Conservation (phyloP, 1,284 basidiomycete genomes). For the Apiotrichum mycotoxinovorans region DNA sequence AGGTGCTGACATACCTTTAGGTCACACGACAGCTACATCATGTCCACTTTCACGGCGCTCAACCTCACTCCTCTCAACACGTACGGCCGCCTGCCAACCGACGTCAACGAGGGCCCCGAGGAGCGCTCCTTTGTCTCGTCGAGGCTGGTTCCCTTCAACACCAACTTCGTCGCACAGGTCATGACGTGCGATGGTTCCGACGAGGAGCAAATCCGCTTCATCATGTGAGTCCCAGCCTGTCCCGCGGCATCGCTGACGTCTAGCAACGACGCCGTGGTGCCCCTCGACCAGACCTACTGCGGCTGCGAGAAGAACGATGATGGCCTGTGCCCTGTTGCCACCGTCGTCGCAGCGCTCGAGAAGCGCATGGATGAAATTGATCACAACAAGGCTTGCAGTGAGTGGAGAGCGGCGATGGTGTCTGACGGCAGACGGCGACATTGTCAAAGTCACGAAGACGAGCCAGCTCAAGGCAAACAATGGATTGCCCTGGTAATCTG, state of each 20-base stretch:
- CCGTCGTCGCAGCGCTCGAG: conserved; percentile 68
- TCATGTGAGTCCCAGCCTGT: conserved; percentile 40
- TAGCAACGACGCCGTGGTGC: conserved; percentile 77
- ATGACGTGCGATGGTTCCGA: conserved; percentile 32
- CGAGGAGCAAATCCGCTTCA: conserved; percentile 45
- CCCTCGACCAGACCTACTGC: conserved; percentile 65
- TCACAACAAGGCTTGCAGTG: conserved; percentile 66
- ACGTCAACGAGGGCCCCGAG: not conserved
- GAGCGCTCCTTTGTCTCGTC: conserved; percentile 61
- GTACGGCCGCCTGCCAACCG: conserved; percentile 25
- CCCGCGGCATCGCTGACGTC: too few relatives aligned
- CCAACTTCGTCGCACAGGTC: conserved; percentile 49
- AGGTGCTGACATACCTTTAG: not conserved
- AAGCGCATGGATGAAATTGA: conserved; percentile 66
- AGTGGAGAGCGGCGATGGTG: not conserved
- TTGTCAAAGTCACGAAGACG: conserved; percentile 2
- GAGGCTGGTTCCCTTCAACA: conserved; percentile 70
- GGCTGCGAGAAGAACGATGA: conserved; percentile 66
- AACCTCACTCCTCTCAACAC: conserved; percentile 58
- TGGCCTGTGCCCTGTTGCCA: conserved; percentile 73
- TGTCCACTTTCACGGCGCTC: conserved; percentile 70
- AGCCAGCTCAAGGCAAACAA: conserved; percentile 1
- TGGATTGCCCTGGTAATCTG: conserved; percentile 1
- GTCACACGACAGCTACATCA: conserved; percentile 61
- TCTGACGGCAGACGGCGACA: not conserved